Evolutionary conservation across 169 alveolate species (phyloP).

Genomic region (Perkinsus olseni): DNA sequence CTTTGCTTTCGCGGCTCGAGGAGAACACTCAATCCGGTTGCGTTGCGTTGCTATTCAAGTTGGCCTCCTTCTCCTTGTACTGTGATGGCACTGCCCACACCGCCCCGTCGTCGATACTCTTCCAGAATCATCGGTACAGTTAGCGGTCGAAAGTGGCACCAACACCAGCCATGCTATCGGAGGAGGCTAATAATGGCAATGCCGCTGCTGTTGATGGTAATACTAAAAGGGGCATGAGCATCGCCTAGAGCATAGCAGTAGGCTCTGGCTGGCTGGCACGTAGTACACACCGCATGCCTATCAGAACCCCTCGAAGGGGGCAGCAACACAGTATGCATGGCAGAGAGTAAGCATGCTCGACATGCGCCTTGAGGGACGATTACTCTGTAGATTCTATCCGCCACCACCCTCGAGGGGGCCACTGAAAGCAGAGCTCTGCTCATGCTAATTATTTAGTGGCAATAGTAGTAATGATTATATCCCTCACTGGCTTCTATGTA

Average conservation of each 20-base stretch:
- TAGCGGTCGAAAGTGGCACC: background rate
- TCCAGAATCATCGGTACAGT: background rate
- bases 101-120: background rate
- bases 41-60: no score
- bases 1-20: background rate
- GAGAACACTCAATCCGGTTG: background rate
- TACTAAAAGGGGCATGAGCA: no score
- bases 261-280: background rate
- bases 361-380: no score
- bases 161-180: background rate
- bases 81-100: no score
- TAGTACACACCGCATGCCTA: background rate
- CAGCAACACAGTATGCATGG: background rate
- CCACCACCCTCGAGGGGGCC: background rate
- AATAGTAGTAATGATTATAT: background rate
- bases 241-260: no score
- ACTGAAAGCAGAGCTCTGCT: background rate
- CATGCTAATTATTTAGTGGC: background rate
- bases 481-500: background rate
- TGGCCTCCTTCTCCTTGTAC: no score
- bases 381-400: no score
- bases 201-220: no score
- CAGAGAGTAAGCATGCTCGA: no score
- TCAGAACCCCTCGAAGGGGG: background rate
- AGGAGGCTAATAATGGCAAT: background rate